Evolutionary conservation across 2,329 filamentous ascomycete species (phyloP), one percentile per base, ranked within the genome.

Genomic region (Talaromyces rugulosus): DNA sequence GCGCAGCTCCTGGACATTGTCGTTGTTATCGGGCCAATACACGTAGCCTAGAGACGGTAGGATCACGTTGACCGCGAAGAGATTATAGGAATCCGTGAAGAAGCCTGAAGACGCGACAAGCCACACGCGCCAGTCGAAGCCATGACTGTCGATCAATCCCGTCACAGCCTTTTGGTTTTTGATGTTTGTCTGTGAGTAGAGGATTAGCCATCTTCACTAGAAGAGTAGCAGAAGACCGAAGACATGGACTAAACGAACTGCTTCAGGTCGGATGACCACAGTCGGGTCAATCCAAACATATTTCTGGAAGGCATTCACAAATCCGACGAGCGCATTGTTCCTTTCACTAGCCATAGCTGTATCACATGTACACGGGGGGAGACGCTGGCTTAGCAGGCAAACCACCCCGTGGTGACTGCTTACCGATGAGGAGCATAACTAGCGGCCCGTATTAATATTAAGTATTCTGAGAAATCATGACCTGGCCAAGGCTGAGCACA

Each of bases 31-130:
- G 33, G 66, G 65, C 77, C 79, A 82, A 68, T 82, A 83, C 30
- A 82, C 75, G 60, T 78, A 77, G 30, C 73, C 73, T 11, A 82
- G 70, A 72, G 80, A 80, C 0, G 81, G 80, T 5, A 82, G 67
- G 18, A 80, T 76, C 62, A 81, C 77, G 56, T 83, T 82, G 62
- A 75, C 78, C 16, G 80, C 79, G 67, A 82, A 82, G 7, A 82
- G 27, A 51, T 51, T 51, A 28, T 51, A 51, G n/a, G 44, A 51
- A 28, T 51, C 44, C 9, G 44, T 51, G 44, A 51, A 51, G 44
- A 51, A 51, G 7, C 44, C 44, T n/a, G 44, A 51, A 51, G 44
- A 51, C 7, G 44, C 44, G 18, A 51, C 44, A n/a, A 51, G 44
- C 44, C 44, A 51, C 9, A 51, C 44, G 44, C 44, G 44, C 44